Base-by-base conservation (phyloP, 2,329 filamentous ascomycete genomes). In the Alternaria sp. region DNA sequence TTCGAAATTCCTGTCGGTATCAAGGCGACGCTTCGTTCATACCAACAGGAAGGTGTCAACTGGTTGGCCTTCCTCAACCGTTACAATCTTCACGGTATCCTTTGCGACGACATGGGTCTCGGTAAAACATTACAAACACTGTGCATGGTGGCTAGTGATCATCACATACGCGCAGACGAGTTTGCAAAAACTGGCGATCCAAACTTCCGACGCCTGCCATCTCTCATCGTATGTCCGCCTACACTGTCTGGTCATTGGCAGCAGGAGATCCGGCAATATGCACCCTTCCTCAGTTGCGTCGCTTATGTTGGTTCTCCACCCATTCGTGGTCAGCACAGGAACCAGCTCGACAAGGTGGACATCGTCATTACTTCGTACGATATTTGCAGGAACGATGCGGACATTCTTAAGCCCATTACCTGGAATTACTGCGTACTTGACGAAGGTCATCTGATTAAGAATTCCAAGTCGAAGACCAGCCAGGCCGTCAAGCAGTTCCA, bases 381-480 rank as follows among this genome's bases (percentile, higher is more conserved):
- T 77, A 95, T 99, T 51, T 97, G 94, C 76, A 89, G 96, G 53
- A 99, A 99, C 67, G 95, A 99, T 74, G 88, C 90, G n/a, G 93
- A 97, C 8, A 79, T 94, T 5, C 86, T 99, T 34, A 87, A 88
- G 46, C 88, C 92, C 55, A 88, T 95, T 74, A 95, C 87, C 68
- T 99, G 94, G 93, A 99, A 99, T 76, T 99, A 99, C 75, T 91
- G 95, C 57, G 94, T 99, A 4, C 87, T 99, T 7, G 95, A 99
- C 73, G 95, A 99, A 81, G 95, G 96, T 2, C 95, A 99, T 81
- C 82, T 99, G 65, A 99, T 99, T 84, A 99, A 99, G 84, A 99
- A 99, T 77, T 93, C 95, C 4, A 96, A 95, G 77, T 94, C 96
- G 2, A 99, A 99, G 82, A 95, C 96, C 62, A 96, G 92, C 0